Base-by-base conservation (phyloP, 805 yeast species). In the Kodamaea jinghongensis region DNA sequence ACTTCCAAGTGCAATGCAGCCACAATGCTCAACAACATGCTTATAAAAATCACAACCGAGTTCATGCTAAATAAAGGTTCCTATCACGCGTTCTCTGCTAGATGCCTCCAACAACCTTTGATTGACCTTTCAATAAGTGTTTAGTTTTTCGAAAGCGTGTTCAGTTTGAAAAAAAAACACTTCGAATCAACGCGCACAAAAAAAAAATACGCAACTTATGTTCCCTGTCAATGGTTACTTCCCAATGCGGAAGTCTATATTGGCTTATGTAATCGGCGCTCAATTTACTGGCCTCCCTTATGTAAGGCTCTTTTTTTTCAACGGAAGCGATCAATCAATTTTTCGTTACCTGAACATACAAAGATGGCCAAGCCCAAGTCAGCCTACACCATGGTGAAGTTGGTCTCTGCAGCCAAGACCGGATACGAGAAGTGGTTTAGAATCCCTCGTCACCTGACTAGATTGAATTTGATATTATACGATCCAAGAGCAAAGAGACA, bases 331-430 rank as follows among this genome's bases (percentile, higher is more conserved):
- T 6, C 7, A 20, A 8, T 14, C 32, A 29, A 29, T 32, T 29
- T 36, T 36, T 36, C 30, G n/a, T 32, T 28, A 32, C 34, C 13
- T 4, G 4, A 32, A 22, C 5, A 5, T 17, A 6, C 31, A 34
- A 39, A 23, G 28, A 47, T 47, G 51, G 49, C 51, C 11, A 58
- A 84, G 61, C 80, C 83, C 32, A 86, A 86, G 65, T 74, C 86
- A 17, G 81, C 89, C 55, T 81, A 81, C 50, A 84, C 95, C 3
- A 81, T 90, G 56, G 83, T 91, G 42, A 87, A 88, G 62, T 75
- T 91, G 47, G 70, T 90, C 2, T 91, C 98, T 1, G 75, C 93
- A 2, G 98, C 97, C 12, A 78, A 83, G 51, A 90, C 98, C 1
- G 98, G 98, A 1, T 86, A 74, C 63, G 79, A 80, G 58, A 80